These are phyloP conservation scores for Vigna reflexopilosa DNA, from an alignment of 306 rosid species.

Conservation along the genomic window DNA sequence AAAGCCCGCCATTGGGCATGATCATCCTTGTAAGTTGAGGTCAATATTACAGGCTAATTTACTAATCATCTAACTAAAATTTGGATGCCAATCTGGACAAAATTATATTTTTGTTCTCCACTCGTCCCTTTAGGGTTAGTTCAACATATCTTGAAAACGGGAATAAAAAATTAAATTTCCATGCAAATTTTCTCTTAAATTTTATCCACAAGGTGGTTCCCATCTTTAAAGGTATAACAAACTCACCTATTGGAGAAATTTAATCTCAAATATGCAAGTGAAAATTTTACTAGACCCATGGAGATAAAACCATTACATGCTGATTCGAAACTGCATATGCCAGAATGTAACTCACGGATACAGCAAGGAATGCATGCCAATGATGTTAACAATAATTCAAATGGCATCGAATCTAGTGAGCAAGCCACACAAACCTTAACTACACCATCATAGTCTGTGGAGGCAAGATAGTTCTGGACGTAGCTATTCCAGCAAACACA, in stretches of 20 bases:
- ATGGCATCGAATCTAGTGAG: background rate
- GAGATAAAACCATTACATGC: background rate
- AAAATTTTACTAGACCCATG: background rate
- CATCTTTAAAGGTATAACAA: background rate
- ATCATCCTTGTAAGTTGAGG: background rate
- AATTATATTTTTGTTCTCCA: slow-evolving; percentile 13
- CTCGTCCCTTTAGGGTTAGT: background rate
- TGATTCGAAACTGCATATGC: slow-evolving; percentile 8
- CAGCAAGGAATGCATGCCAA: slow-evolving; percentile 13
- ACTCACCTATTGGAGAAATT: slow-evolving; percentile 14
- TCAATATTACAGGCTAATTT: background rate
- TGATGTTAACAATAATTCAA: slow-evolving; percentile 11
- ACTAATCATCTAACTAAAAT: slow-evolving; percentile 20
- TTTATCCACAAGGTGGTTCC: background rate
- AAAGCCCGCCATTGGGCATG: background rate
- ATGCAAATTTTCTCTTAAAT: slow-evolving; percentile 4
- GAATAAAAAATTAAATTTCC: slow-evolving; percentile 1
- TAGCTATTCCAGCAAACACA: slow-evolving; percentile 90
- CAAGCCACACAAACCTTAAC: slow-evolving; percentile 73
- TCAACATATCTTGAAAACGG: slow-evolving; percentile 1
- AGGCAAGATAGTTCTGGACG: slow-evolving; percentile 81
- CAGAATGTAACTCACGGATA: slow-evolving; percentile 11
- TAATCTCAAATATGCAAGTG: slow-evolving; percentile 25
- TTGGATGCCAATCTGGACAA: slow-evolving; percentile 34
- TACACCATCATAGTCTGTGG: slow-evolving; percentile 80